These are phyloP conservation scores for Fraxinus platypoda DNA, from an alignment of 305 asterid genomes.

Conservation along the genomic window DNA sequence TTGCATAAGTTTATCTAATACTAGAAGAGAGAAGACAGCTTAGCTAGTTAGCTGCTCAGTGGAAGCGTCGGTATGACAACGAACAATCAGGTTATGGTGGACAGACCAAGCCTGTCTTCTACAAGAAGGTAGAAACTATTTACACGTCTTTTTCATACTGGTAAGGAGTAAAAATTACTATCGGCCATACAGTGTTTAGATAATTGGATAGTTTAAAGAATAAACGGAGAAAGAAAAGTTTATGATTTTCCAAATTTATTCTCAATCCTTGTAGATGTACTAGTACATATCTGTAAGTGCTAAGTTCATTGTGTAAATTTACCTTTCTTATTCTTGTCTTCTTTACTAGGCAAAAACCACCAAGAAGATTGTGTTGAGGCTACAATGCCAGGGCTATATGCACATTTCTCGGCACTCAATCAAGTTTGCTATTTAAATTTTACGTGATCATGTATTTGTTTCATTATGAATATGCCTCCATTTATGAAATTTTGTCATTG, in stretches of 20 bases:
- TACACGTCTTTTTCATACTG: not conserved
- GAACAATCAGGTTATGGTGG: too few species aligned
- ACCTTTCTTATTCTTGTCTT: not conserved
- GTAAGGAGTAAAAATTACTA: not conserved
- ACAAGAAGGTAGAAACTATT: constrained; percentile 21
- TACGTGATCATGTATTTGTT: not conserved
- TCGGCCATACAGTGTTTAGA: too few species aligned
- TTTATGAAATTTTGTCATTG: not conserved
- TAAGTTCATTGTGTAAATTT: too few species aligned
- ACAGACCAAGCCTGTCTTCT: constrained; percentile 29
- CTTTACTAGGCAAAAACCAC: constrained; percentile 33
- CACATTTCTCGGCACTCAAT: constrained; percentile 22
- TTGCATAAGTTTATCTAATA: too few species aligned
- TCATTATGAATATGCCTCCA: not conserved
- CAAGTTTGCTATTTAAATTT: constrained; percentile 15
- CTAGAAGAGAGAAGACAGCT: too few species aligned
- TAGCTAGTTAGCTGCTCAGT: too few species aligned
- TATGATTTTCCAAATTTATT: not conserved
- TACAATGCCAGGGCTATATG: constrained; percentile 29
- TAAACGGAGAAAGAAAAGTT: too few species aligned
- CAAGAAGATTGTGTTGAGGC: constrained; percentile 36
- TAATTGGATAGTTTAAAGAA: not conserved
- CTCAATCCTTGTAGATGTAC: not conserved
- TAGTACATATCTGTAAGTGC: too few species aligned
- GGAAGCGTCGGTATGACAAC: too few species aligned